Evolutionary conservation across 257 asterid genomes (phyloP), one percentile per base, ranked within the genome.

Genomic region (Apocynum venetum): DNA sequence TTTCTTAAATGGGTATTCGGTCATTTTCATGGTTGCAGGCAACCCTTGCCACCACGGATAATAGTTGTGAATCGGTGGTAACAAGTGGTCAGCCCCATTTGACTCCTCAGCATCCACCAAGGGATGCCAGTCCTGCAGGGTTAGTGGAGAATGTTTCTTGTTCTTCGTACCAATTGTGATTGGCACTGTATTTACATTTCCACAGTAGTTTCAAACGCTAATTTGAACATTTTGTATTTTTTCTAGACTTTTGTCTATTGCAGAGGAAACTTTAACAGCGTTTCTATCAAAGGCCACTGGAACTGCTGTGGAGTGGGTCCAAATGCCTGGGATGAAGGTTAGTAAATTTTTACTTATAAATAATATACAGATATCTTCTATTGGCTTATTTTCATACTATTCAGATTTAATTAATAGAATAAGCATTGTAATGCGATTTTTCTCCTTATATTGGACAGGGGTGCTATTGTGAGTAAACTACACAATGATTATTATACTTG

Each of bases 291-390:
- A 94, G 97, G 98, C 98, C 40, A 94, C 98, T 81, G 98, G 98
- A 82, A 94, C 98, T 78, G 98, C 97, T 80, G 95, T 94, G 81
- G 97, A 94, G 98, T 94, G 98, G 97, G 95, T 94, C 91, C 98
- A 92, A 87, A 91, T 94, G 98, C 98, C 97, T 85, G 98, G 98
- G 89, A 94, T 94, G 98, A 94, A 94, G 98, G 98, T 94, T 47
- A 57, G 13, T 14, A 25, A 36, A 35, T 19, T 51, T 41, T 68
- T 68, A 43, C 53, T 68, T 68, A 8, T 20, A 17, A 25, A 17
- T 4, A 65, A 38, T 57, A 43, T 66, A 13, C 12, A 40, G 49
- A 64, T 67, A 14, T 31, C n/a, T n/a, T 48, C n/a, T 49, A 31
- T 71, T 41, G 35, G 73, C 46, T n/a, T 71, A 25, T 47, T 9